Conservation (phyloP, 2,329 filamentous ascomycete species). For the Albophoma yamanashiensis region DNA sequence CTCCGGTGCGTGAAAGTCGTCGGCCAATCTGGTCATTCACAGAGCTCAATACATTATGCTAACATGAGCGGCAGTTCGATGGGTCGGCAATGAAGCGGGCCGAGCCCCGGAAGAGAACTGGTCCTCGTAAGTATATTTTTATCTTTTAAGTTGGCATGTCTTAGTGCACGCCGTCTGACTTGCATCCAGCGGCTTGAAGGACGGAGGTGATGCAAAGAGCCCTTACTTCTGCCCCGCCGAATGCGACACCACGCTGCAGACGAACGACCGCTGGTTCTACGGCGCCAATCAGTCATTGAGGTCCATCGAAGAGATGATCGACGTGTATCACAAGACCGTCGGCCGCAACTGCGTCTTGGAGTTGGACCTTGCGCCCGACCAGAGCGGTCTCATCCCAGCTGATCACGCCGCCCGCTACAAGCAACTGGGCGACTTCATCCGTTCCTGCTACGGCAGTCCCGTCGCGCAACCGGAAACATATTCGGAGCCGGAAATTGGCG, state of each 20-base stretch:
- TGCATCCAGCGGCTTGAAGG: slow-evolving; percentile 5
- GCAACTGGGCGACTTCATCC: slow-evolving; percentile 12
- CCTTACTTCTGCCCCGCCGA: slow-evolving; percentile 11
- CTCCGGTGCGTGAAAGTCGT: background rate
- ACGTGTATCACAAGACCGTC: slow-evolving; percentile 14
- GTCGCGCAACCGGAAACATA: background rate
- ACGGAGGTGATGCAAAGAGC: slow-evolving; percentile 12
- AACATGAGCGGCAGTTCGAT: slow-evolving; percentile 6
- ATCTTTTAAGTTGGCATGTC: too few relatives aligned
- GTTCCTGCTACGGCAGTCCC: slow-evolving; percentile 1
- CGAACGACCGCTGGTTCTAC: slow-evolving; percentile 13
- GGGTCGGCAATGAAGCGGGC: slow-evolving; percentile 13
- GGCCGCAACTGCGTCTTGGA: slow-evolving; percentile 14
- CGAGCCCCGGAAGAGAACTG: slow-evolving; percentile 12
- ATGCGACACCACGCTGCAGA: slow-evolving; percentile 14
- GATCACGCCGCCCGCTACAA: slow-evolving; percentile 12
- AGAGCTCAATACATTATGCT: background rate
- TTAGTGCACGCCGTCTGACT: background rate
- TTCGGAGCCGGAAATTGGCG: background rate
- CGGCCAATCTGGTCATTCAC: too few relatives aligned
- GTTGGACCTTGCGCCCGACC: slow-evolving; percentile 12
- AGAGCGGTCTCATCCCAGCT: slow-evolving; percentile 12
- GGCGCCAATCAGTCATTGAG: slow-evolving; percentile 10
- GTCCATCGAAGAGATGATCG: slow-evolving; percentile 11
- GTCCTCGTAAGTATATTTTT: slow-evolving; percentile 9